phyloP scores from a whole-genome alignment of 2,329 filamentous ascomycete genomes.

The Fusarium napiforme region DNA sequence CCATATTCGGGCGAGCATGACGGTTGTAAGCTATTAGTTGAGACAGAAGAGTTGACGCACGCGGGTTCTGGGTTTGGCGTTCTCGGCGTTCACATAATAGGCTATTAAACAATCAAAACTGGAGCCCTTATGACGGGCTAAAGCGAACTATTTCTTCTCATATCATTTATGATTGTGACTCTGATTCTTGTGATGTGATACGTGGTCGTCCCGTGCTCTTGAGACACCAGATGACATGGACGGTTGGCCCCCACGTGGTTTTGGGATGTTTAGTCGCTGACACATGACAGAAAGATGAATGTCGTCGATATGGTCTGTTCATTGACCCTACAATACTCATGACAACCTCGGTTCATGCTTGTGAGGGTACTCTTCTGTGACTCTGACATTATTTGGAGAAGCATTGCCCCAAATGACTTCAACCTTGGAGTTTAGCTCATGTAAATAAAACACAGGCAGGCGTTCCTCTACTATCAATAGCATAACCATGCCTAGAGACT shows the following conservation, averaged over 20 bases:
- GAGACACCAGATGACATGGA: constrained; percentile 15
- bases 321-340: not conserved
- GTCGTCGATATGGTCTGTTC: not conserved
- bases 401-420: not conserved
- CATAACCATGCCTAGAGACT: no score
- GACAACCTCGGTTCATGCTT: not conserved
- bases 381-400: not conserved
- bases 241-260: constrained; percentile 18
- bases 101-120: constrained; percentile 19
- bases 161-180: not conserved
- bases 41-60: constrained; percentile 29
- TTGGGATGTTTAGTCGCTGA: not conserved
- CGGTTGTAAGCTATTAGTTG: constrained; percentile 37
- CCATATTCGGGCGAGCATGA: constrained; percentile 1
- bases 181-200: not conserved
- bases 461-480: no score
- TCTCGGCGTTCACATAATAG: constrained; percentile 35
- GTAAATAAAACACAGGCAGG: not conserved
- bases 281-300: not conserved
- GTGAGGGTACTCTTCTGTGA: not conserved
- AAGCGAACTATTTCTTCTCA: not conserved
- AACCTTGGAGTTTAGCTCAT: not conserved
- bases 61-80: constrained; percentile 36
- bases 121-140: constrained; percentile 16
- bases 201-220: not conserved